Evolutionary conservation across 2,329 filamentous ascomycete species (phyloP).

Genomic region (Zasmidium angulare): DNA sequence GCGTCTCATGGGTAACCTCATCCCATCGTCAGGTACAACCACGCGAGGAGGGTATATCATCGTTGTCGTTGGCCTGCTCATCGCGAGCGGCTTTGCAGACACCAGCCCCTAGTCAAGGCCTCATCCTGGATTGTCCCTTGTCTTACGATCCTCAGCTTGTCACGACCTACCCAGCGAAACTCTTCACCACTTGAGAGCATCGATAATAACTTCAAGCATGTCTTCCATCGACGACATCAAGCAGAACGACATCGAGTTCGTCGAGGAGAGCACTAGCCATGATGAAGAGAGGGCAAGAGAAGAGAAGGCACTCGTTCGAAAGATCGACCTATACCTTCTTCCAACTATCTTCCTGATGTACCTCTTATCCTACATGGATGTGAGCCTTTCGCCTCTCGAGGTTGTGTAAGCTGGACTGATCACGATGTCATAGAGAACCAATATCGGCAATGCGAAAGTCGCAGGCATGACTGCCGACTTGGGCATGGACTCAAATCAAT

Average conservation of each 20-base stretch:
- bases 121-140: not conserved
- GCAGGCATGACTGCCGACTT: constrained; percentile 53
- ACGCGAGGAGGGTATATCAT: not conserved
- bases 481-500: constrained; percentile 49
- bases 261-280: constrained; percentile 20
- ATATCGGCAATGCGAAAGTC: constrained; percentile 53
- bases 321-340: constrained; percentile 46
- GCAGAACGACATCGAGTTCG: constrained; percentile 23
- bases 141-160: not conserved
- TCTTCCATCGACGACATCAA: constrained; percentile 17
- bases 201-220: constrained; percentile 1
- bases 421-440: constrained; percentile 24
- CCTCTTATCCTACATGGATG: constrained; percentile 49
- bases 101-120: not conserved
- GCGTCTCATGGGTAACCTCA: not conserved
- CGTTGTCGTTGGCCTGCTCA: not conserved
- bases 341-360: constrained; percentile 54
- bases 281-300: constrained; percentile 30
- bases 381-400: constrained; percentile 5
- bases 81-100: not conserved
- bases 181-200: not conserved
- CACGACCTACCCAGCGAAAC: no score
- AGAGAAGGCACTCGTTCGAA: constrained; percentile 47
- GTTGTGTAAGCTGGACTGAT: not conserved
- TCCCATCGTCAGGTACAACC: not conserved